Conservation (phyloP, 2,329 filamentous ascomycete genomes). For the Colletotrichum caudatum region DNA sequence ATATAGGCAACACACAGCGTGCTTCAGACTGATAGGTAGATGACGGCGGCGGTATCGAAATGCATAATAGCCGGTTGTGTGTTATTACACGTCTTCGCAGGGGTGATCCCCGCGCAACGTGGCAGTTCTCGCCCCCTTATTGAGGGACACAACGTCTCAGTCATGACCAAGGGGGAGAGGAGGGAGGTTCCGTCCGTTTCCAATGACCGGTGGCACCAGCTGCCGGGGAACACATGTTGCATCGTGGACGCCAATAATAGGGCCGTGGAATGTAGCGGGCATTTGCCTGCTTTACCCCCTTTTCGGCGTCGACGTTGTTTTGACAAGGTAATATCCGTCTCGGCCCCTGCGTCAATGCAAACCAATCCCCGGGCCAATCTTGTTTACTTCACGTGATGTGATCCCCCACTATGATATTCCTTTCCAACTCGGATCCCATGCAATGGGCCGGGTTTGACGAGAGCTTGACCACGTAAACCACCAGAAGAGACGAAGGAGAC, state of each 20-base stretch:
- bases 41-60: neutral
- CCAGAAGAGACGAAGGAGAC: conserved; percentile 8
- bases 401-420: conserved; percentile 22
- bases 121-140: neutral
- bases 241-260: neutral
- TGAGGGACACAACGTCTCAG: neutral
- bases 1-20: neutral
- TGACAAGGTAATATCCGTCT: conserved; percentile 3
- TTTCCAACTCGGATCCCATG: conserved; percentile 3
- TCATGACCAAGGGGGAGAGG: neutral
- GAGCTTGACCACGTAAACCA: conserved; percentile 12
- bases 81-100: neutral
- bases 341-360: conserved; percentile 39
- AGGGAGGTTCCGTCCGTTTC: too few species aligned
- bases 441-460: too few species aligned
- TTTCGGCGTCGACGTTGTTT: neutral
- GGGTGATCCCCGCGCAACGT: neutral
- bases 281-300: neutral
- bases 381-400: conserved; percentile 41
- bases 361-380: conserved; percentile 37
- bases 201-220: neutral
- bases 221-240: neutral
- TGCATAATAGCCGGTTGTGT: neutral
- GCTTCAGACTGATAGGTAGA: neutral
- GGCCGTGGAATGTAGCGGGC: neutral